These are phyloP conservation scores for Leccinellum luteum DNA, from an alignment of 768 basidiomycete species.

Conservation along the genomic window DNA sequence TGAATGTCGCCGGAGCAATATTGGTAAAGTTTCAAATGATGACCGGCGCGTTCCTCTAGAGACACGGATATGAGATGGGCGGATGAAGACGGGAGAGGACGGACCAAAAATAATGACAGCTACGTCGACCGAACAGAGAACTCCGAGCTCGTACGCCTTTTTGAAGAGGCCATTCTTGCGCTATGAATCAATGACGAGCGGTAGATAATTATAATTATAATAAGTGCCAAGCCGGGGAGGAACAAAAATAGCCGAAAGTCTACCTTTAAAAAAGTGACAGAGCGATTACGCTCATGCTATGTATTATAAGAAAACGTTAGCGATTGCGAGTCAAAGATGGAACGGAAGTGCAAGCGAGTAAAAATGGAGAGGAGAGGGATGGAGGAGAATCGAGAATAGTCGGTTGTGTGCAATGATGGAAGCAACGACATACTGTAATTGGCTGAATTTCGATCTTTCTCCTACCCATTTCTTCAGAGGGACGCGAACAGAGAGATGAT, in stretches of 20 bases:
- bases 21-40: conserved; percentile 79
- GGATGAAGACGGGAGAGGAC: conserved; percentile 25
- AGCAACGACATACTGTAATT: conserved; percentile 58
- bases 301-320: conserved; percentile 38
- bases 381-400: conserved; percentile 21
- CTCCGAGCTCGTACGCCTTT: conserved; percentile 89
- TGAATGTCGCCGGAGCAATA: conserved; percentile 74
- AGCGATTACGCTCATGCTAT: conserved; percentile 89
- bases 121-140: conserved; percentile 84
- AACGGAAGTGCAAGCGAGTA: conserved; percentile 23
- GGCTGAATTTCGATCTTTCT: conserved; percentile 83
- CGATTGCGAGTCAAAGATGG: conserved; percentile 32
- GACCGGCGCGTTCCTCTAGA: conserved; percentile 74
- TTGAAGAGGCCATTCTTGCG: conserved; percentile 90
- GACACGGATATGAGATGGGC: neutral
- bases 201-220: conserved; percentile 24
- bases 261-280: conserved; percentile 89
- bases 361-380: conserved; percentile 29
- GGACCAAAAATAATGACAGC: conserved; percentile 83
- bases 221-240: conserved; percentile 37
- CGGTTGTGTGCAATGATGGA: conserved; percentile 6
- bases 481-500: conserved; percentile 12
- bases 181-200: conserved; percentile 38
- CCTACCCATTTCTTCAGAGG: conserved; percentile 53
- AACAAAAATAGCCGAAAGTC: conserved; percentile 63